phyloP scores from a whole-genome alignment of 176 grass and related monocot species.

The Zizania latifolia region DNA sequence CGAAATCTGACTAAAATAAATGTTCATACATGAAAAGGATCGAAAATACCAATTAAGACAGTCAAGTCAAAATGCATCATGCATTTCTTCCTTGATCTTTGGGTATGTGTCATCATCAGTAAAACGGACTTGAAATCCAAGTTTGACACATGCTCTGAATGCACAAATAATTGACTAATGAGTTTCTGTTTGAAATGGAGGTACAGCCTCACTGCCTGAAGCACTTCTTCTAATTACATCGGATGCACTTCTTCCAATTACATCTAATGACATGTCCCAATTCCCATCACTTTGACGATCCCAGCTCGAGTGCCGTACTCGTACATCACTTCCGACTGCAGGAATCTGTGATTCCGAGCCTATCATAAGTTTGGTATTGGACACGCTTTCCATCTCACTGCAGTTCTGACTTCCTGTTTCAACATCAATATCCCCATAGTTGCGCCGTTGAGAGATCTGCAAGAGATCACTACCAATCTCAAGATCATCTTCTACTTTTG shows the following conservation, averaged over 20 bases:
- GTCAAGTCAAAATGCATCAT: slow-evolving; percentile 42
- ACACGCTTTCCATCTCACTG: slow-evolving; percentile 40
- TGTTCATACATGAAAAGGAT: slow-evolving; percentile 19
- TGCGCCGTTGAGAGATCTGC: slow-evolving; percentile 76
- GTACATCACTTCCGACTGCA: slow-evolving; percentile 34
- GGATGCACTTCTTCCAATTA: slow-evolving; percentile 43
- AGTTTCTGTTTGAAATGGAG: slow-evolving; percentile 26
- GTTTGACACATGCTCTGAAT: slow-evolving; percentile 6
- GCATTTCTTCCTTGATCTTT: slow-evolving; percentile 19
- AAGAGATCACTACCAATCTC: slow-evolving; percentile 79
- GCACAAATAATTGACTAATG: slow-evolving; percentile 14
- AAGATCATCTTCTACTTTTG: slow-evolving; percentile 92
- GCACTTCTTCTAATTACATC: slow-evolving; percentile 43
- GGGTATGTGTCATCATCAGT: slow-evolving; percentile 7
- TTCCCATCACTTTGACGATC: slow-evolving; percentile 54
- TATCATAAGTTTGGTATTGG: slow-evolving; percentile 6
- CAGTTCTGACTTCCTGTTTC: slow-evolving; percentile 40
- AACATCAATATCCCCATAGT: slow-evolving; percentile 58
- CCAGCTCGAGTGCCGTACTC: slow-evolving; percentile 47
- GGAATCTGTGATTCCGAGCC: slow-evolving; percentile 36
- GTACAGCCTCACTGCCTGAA: slow-evolving; percentile 14
- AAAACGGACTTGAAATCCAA: slow-evolving; percentile 5
- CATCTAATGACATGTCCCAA: slow-evolving; percentile 51
- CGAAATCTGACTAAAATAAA: slow-evolving; percentile 16
- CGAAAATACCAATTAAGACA: neutral